These are phyloP conservation scores for Austropuccinia psidii DNA, from an alignment of 1,284 basidiomycete genomes.

Conservation along the genomic window DNA sequence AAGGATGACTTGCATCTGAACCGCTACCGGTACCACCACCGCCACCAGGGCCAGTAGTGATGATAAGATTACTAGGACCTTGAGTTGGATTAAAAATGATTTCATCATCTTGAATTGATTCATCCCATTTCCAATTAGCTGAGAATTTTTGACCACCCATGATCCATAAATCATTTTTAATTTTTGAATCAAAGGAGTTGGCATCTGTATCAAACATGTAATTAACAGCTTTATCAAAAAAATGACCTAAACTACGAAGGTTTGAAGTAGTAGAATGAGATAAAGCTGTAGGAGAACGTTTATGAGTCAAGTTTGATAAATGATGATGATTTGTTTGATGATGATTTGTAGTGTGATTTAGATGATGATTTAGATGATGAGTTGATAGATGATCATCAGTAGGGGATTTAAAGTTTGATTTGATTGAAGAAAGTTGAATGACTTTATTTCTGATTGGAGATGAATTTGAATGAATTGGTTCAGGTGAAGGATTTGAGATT, in stretches of 20 bases:
- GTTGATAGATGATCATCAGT: conserved; percentile 62
- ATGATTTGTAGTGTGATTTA: conserved; percentile 65
- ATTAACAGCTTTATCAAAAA: conserved; percentile 35
- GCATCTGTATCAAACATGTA: conserved; percentile 35
- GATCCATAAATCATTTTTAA: conserved; percentile 19
- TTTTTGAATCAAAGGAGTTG: conserved; percentile 18
- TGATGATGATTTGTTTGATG: conserved; percentile 48
- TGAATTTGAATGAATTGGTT: conserved; percentile 24
- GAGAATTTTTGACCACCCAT: conserved; percentile 34
- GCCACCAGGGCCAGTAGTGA: neutral
- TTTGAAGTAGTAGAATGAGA: conserved; percentile 9
- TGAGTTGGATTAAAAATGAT: neutral
- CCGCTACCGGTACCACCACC: neutral
- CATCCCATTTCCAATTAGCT: conserved; percentile 24
- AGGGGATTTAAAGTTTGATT: conserved; percentile 41
- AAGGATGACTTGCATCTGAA: conserved; percentile 8
- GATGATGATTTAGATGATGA: conserved; percentile 73
- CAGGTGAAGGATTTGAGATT: conserved; percentile 40
- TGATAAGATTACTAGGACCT: no score
- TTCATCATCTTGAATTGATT: neutral
- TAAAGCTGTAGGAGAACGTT: neutral
- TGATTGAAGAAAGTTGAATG: conserved; percentile 53
- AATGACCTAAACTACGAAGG: conserved; percentile 14
- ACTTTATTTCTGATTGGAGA: no score
- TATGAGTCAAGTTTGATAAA: conserved; percentile 42